phyloP scores from a whole-genome alignment of 768 basidiomycete genomes.

The Dioszegia hungarica region DNA sequence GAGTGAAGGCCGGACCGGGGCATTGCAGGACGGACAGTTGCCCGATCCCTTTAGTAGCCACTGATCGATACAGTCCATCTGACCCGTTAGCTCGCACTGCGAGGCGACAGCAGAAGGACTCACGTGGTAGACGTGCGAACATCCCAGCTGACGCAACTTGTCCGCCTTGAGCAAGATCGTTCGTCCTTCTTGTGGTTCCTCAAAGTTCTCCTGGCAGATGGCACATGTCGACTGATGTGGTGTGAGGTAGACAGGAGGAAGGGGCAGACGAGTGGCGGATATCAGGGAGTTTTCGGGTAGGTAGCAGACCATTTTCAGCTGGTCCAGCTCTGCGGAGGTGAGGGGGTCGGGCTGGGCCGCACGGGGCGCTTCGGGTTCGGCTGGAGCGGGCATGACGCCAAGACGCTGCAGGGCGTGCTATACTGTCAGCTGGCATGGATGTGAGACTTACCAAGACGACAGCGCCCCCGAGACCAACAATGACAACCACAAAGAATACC shows the following conservation, averaged over 20 bases:
- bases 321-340: conserved; percentile 12
- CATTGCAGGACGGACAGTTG: conserved; percentile 80
- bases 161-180: conserved; percentile 44
- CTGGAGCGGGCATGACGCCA: conserved; percentile 16
- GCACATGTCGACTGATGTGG: conserved; percentile 24
- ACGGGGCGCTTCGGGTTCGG: conserved; percentile 18
- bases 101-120: conserved; percentile 42
- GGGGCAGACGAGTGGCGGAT: conserved; percentile 5
- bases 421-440: background rate
- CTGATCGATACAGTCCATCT: conserved; percentile 65
- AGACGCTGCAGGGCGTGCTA: conserved; percentile 21
- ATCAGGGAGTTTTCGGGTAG: conserved; percentile 4
- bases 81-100: conserved; percentile 55
- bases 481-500: conserved; percentile 24
- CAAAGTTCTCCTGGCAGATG: conserved; percentile 35
- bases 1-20: background rate
- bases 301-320: conserved; percentile 25
- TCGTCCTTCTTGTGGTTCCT: conserved; percentile 12
- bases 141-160: conserved; percentile 67
- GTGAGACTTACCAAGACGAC: conserved; percentile 15
- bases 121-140: conserved; percentile 88
- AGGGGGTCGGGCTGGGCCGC: conserved; percentile 21
- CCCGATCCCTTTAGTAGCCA: conserved; percentile 82
- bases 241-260: conserved; percentile 17
- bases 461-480: conserved; percentile 28